Percentiles rank a stretch among this genome's conserved stretches.
Conservation (phyloP, 106 monocot species). For the Dendrobium catenatum region DNA sequence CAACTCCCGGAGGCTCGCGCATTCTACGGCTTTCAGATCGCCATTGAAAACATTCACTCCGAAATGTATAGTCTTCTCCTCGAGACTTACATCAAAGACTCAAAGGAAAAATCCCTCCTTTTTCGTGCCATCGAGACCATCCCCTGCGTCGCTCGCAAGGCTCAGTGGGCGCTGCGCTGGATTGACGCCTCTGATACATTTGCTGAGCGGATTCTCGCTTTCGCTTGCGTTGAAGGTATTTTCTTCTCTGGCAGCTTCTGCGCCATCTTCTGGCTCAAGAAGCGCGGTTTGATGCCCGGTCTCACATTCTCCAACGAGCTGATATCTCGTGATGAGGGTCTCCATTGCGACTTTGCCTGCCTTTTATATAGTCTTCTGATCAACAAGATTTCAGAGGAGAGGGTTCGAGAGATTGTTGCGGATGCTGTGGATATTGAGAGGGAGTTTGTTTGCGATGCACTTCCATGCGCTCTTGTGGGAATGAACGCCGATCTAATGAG, state of each 20-base stretch:
- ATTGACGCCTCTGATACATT: slow-evolving; percentile 40
- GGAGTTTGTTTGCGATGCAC: slow-evolving; percentile 72
- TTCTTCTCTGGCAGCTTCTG: slow-evolving; percentile 78
- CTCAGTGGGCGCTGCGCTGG: slow-evolving; percentile 66
- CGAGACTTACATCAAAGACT: slow-evolving; percentile 61
- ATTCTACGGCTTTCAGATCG: slow-evolving; percentile 77
- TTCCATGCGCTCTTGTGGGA: slow-evolving; percentile 54
- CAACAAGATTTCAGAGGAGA: slow-evolving; percentile 36
- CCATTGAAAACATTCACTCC: slow-evolving; percentile 76
- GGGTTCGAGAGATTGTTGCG: slow-evolving; percentile 39
- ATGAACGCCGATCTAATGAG: slow-evolving; percentile 56
- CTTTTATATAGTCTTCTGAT: slow-evolving; percentile 54
- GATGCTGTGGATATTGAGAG: slow-evolving; percentile 77
- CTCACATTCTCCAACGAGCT: slow-evolving; percentile 74
- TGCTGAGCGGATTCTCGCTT: slow-evolving; percentile 53
- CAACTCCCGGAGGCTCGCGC: slow-evolving; percentile 56
- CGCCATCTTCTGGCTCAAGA: slow-evolving; percentile 75
- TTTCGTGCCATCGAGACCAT: slow-evolving; percentile 58
- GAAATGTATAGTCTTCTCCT: slow-evolving; percentile 67
- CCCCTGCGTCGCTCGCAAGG: slow-evolving; percentile 51
- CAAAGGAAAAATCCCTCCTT: slow-evolving; percentile 38
- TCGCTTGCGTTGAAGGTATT: slow-evolving; percentile 69
- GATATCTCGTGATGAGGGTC: slow-evolving; percentile 86
- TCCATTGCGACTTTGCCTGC: slow-evolving; percentile 95
- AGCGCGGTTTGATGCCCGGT: slow-evolving; percentile 65